phyloP scores from a whole-genome alignment of 352 stramenopile species.

The Pythium vanterpoolii region DNA sequence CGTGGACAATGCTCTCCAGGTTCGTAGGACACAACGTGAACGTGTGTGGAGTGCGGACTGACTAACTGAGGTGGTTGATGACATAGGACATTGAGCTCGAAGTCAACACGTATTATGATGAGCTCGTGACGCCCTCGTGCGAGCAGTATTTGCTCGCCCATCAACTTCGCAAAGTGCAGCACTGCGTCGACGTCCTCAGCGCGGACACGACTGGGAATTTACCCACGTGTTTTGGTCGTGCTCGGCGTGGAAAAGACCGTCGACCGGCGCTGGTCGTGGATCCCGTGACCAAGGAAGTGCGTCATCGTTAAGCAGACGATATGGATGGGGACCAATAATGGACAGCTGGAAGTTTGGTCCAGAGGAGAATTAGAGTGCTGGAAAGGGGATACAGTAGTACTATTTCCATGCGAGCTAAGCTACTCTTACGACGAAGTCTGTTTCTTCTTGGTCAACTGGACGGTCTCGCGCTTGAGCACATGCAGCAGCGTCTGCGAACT shows the following conservation, averaged over 20 bases:
- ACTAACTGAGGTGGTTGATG: not conserved
- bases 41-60: not conserved
- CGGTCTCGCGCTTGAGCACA: slow-evolving; percentile 92
- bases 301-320: slow-evolving; percentile 42
- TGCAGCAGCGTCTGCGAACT: slow-evolving; percentile 93
- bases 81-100: slow-evolving; percentile 71
- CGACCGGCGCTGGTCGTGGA: slow-evolving; percentile 68
- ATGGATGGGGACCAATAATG: not conserved
- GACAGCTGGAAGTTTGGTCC: not conserved
- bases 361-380: too few species aligned
- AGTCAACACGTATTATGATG: slow-evolving; percentile 67
- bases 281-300: slow-evolving; percentile 50
- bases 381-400: not conserved
- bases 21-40: slow-evolving; percentile 8
- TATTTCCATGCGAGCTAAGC: too few species aligned
- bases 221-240: slow-evolving; percentile 49
- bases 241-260: slow-evolving; percentile 67
- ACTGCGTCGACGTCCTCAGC: slow-evolving; percentile 61
- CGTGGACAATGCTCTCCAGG: slow-evolving; percentile 61
- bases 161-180: slow-evolving; percentile 65
- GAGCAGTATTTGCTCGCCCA: slow-evolving; percentile 60
- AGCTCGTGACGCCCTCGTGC: slow-evolving; percentile 42
- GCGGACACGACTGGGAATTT: slow-evolving; percentile 22
- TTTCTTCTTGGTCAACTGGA: slow-evolving; percentile 95
- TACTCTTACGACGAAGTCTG: slow-evolving; percentile 87